Evolutionary conservation across 2,329 filamentous ascomycete species (phyloP), one percentile per base, ranked within the genome.

Genomic region (Colletotrichum orbiculare): DNA sequence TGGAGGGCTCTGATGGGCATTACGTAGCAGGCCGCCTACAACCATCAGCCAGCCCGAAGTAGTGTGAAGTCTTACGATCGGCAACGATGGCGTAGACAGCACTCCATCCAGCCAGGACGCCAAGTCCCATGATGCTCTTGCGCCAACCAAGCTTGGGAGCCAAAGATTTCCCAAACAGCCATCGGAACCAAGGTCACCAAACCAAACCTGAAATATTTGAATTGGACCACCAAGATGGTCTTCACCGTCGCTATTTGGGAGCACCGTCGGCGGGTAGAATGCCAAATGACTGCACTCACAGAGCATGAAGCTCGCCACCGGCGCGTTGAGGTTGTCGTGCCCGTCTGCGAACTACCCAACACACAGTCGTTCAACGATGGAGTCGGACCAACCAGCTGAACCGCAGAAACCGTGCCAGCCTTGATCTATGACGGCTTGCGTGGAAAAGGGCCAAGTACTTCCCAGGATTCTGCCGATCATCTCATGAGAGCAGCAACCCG

Each of bases 31-130:
- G 5, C 54, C 41, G 4, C 54, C 54, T 4, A 56, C 54, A 8
- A 47, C n/a, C 54, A 56, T 56, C 17, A 56, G 41, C 6, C 47
- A 41, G 6, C 54, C 54, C 1, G 41, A 46, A n/a, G 47, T 12
- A 47, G 46, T 25, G 6, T 46, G 15, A 56, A 56, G 33, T 56
- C 25, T 42, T 39, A 13, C 54, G 25, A 13, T 56, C 70, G 41
- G 47, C 74, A 71, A 59, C 46, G 12, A 59, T 59, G 33, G 56
- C 56, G 37, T 59, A 52, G 3, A 59, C 56, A 12, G 13, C 56
- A 35, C 56, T 50, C 25, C 46, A 46, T 4, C 56, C 56, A 4
- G 56, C 56, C 9, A 53, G 46, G 4, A 50, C 56, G 11, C 56
- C 56, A 9, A 59, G 38, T 10, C 56, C 56, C 56, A 59, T 59